phyloP scores from a whole-genome alignment of 495 filamentous ascomycete species.

The Aspergillus funiculosus region DNA sequence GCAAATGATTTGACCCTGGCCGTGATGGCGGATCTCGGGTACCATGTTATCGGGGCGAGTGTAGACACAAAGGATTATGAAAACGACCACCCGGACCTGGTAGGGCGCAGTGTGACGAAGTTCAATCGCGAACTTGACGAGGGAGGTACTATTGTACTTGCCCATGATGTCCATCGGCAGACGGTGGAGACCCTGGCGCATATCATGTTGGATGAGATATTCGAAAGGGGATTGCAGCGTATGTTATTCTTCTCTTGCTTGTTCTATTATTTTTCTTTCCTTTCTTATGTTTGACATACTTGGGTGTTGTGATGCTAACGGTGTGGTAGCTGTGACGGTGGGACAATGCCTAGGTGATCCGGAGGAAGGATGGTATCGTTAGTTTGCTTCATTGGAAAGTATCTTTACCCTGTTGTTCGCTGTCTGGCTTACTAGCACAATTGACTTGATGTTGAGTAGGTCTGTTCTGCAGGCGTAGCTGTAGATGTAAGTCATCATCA shows the following conservation, averaged over 20 bases:
- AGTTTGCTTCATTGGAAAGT: background rate
- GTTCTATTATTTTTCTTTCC: background rate
- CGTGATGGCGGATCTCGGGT: conserved; percentile 35
- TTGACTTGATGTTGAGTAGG: conserved; percentile 33
- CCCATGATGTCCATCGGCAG: conserved; percentile 42
- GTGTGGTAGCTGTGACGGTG: conserved; percentile 51
- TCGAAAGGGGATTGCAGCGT: conserved; percentile 28
- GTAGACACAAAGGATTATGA: conserved; percentile 45
- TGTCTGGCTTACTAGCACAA: background rate
- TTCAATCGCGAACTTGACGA: conserved; percentile 27
- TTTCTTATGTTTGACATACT: background rate
- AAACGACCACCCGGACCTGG: conserved; percentile 29
- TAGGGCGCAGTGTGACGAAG: conserved; percentile 26
- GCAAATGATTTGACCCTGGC: conserved; percentile 26
- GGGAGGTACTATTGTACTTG: conserved; percentile 35
- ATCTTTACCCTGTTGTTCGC: background rate
- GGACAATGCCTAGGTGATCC: conserved; percentile 70
- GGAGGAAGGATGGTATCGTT: conserved; percentile 56
- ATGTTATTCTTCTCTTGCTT: conserved; percentile 8
- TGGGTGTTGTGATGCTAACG: conserved; percentile 7
- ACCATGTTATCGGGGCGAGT: conserved; percentile 41
- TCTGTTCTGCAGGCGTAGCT: conserved; percentile 51
- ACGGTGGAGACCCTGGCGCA: conserved; percentile 36
- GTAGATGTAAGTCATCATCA: no score
- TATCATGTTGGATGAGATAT: conserved; percentile 34